Evolutionary conservation across 768 basidiomycete species (phyloP).

Genomic region (Tylopilus cervinicoccineus): DNA sequence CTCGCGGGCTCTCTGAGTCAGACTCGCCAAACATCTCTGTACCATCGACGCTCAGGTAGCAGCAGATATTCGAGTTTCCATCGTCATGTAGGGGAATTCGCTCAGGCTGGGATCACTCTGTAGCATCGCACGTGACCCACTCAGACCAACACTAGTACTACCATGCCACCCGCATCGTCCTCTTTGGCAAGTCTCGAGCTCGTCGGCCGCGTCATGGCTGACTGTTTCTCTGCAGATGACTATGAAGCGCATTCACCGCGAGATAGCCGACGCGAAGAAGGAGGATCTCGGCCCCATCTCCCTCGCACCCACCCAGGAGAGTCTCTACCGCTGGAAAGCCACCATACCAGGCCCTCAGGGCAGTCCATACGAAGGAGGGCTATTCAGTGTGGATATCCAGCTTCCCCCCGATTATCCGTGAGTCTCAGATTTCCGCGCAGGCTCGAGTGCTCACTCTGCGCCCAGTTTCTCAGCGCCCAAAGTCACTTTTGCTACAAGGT

Average conservation of each 20-base stretch:
- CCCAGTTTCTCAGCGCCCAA: slow-evolving; percentile 74
- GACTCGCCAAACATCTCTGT: slow-evolving; percentile 69
- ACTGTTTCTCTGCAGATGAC: slow-evolving; percentile 43
- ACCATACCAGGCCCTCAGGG: slow-evolving; percentile 80
- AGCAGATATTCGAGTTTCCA: slow-evolving; percentile 57
- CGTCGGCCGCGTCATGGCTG: not conserved
- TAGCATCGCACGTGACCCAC: slow-evolving; percentile 15
- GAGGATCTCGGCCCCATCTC: slow-evolving; percentile 76
- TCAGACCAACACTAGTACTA: not conserved
- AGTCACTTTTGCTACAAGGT: slow-evolving; percentile 74
- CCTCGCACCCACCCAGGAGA: slow-evolving; percentile 60
- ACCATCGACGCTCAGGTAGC: slow-evolving; percentile 13
- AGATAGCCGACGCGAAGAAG: slow-evolving; percentile 75
- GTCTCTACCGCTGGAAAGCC: slow-evolving; percentile 71
- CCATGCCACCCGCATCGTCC: slow-evolving; percentile 27
- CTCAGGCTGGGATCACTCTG: not conserved
- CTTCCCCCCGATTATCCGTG: slow-evolving; percentile 79
- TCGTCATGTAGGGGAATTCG: slow-evolving; percentile 22
- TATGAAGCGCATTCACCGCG: slow-evolving; percentile 78
- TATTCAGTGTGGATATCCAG: slow-evolving; percentile 63
- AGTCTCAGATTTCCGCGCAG: not conserved
- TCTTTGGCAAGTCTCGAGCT: slow-evolving; percentile 17
- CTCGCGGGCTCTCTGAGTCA: slow-evolving; percentile 74
- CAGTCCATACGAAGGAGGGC: slow-evolving; percentile 76
- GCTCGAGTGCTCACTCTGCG: not conserved